Percentiles rank a stretch among this genome's conserved stretches.
phyloP scores from a whole-genome alignment of 2,329 filamentous ascomycete species.

The Xylaria sp. region DNA sequence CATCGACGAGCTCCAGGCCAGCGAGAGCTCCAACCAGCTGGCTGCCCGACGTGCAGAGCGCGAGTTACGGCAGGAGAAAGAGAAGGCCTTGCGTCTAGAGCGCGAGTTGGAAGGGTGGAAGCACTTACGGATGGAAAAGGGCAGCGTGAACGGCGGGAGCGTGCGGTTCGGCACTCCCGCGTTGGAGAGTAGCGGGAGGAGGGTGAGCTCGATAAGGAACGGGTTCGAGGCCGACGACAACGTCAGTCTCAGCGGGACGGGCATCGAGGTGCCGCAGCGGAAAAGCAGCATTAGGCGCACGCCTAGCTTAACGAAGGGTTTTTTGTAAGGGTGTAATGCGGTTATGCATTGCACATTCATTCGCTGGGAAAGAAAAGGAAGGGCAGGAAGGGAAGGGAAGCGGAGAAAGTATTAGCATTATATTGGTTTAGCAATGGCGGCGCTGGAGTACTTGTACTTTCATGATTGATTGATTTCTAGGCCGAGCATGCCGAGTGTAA shows the following conservation, averaged over 20 bases:
- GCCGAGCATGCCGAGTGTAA: conserved; percentile 11
- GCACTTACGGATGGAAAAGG: conserved; percentile 75
- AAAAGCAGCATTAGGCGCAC: conserved; percentile 73
- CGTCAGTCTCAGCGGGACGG: conserved; percentile 46
- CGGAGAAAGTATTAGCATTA: conserved; percentile 12
- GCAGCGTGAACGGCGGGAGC: conserved; percentile 46
- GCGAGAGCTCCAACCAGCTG: conserved; percentile 84
- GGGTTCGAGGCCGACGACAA: conserved; percentile 57
- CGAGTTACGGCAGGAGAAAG: conserved; percentile 87
- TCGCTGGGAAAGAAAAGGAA: neutral
- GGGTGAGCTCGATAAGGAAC: conserved; percentile 63
- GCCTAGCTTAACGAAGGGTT: conserved; percentile 81
- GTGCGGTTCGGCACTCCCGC: conserved; percentile 45
- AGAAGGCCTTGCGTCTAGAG: conserved; percentile 84
- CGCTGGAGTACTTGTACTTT: conserved; percentile 18
- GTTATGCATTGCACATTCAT: conserved; percentile 2
- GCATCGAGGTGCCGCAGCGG: conserved; percentile 69
- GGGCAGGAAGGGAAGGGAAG: neutral
- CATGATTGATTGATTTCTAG: conserved; percentile 11
- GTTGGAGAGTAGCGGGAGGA: conserved; percentile 44
- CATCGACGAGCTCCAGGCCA: conserved; percentile 93
- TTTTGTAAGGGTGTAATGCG: conserved; percentile 61
- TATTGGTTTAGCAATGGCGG: conserved; percentile 29
- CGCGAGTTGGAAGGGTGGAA: conserved; percentile 89
- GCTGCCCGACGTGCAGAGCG: conserved; percentile 86